These are phyloP conservation scores for Colletotrichum limetticola DNA, from an alignment of 2,329 filamentous ascomycete species.

Conservation along the genomic window DNA sequence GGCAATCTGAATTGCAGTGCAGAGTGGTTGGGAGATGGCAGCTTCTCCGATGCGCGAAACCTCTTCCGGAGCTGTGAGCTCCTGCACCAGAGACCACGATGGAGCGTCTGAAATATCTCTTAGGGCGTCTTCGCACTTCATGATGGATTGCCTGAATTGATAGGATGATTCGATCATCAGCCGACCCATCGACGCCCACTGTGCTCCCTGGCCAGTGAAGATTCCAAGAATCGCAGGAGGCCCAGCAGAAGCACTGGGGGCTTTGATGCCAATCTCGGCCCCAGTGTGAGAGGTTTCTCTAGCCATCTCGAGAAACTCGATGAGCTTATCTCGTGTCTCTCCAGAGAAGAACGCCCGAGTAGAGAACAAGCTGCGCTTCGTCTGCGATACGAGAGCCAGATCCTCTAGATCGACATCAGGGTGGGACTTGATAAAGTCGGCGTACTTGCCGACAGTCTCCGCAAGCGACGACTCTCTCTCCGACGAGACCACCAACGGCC, in stretches of 20 bases:
- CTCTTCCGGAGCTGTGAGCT: constrained; percentile 33
- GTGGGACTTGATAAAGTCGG: too few species aligned
- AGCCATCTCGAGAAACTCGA: background rate
- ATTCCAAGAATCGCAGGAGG: constrained; percentile 23
- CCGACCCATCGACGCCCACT: constrained; percentile 37
- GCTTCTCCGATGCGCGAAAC: constrained; percentile 17
- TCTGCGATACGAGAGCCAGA: too few species aligned
- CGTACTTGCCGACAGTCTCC: too few species aligned
- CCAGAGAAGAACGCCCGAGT: too few species aligned
- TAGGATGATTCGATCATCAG: constrained; percentile 47
- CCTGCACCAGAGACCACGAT: constrained; percentile 37
- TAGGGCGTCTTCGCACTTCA: constrained; percentile 2
- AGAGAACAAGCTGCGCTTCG: too few species aligned
- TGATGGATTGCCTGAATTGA: constrained; percentile 43
- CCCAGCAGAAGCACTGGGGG: background rate
- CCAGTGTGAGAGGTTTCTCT: background rate
- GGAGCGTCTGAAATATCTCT: constrained; percentile 35
- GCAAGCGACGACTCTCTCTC: too few species aligned
- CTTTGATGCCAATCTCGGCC: background rate
- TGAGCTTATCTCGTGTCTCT: too few species aligned
- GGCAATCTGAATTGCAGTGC: constrained; percentile 50
- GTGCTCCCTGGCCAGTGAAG: constrained; percentile 43
- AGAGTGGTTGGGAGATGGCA: background rate
- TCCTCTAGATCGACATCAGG: too few species aligned
- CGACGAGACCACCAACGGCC: too few species aligned